phyloP scores from a whole-genome alignment of 176 grass and related monocot genomes.

The Bothriochloa decipiens region DNA sequence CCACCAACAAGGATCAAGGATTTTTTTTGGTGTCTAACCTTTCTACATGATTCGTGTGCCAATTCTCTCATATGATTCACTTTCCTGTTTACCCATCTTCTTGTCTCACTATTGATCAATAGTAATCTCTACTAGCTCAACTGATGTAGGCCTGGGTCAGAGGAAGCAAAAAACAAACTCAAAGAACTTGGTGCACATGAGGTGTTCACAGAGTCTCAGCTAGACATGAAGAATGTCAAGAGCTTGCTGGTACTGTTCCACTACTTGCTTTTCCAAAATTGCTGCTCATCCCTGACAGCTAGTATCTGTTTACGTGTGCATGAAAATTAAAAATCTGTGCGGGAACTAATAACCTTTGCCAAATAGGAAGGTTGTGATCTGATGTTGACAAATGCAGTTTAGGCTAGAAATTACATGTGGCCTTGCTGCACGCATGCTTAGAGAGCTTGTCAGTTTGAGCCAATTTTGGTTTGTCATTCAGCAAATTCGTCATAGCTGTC shows the following conservation, averaged over 20 bases:
- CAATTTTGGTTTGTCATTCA: background rate
- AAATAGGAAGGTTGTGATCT: background rate
- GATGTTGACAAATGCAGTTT: background rate
- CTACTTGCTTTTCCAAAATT: background rate
- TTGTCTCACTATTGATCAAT: background rate
- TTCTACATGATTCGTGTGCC: too few relatives aligned
- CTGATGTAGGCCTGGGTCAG: too few relatives aligned
- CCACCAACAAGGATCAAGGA: too few relatives aligned
- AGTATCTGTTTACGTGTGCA: background rate
- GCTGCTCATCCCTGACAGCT: background rate
- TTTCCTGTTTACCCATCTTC: background rate
- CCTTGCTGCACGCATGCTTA: background rate
- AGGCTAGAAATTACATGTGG: background rate
- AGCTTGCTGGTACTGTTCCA: slow-evolving; percentile 65
- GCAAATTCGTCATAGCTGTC: too few relatives aligned
- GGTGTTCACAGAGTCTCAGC: slow-evolving; percentile 75
- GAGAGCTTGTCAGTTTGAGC: background rate
- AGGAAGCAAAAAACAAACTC: slow-evolving; percentile 75
- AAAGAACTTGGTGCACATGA: slow-evolving; percentile 80
- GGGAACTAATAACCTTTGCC: too few relatives aligned
- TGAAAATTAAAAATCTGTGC: background rate
- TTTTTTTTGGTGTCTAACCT: too few relatives aligned
- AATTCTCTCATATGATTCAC: too few relatives aligned
- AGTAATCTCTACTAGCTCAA: too few relatives aligned
- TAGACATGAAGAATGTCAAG: slow-evolving; percentile 82